Percentiles rank a stretch among this genome's conserved stretches.
phyloP scores from a whole-genome alignment of 2,329 filamentous ascomycete genomes.

The Fusarium pininemorale region DNA sequence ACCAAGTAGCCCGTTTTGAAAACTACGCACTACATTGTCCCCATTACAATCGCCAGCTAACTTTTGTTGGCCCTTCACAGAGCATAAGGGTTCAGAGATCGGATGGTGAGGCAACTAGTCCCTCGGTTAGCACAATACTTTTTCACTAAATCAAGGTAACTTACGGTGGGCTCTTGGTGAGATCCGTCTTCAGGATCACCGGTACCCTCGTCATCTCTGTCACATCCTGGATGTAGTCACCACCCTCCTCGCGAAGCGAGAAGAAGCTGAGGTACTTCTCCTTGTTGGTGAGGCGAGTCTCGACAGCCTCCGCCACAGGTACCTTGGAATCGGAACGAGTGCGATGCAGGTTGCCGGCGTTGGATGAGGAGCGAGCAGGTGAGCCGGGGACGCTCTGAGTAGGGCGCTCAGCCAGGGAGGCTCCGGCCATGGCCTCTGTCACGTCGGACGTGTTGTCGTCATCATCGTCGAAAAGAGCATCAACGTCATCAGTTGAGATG shows the following conservation, averaged over 20 bases:
- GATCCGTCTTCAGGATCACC: slow-evolving; percentile 97
- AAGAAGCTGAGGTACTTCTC: slow-evolving; percentile 96
- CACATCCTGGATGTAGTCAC: slow-evolving; percentile 97
- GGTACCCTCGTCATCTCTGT: slow-evolving; percentile 97
- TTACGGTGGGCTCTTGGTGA: slow-evolving; percentile 99
- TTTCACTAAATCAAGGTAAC: slow-evolving; percentile 54
- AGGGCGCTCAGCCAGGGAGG: slow-evolving; percentile 86
- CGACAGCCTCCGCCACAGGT: slow-evolving; percentile 75
- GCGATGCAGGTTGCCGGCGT: slow-evolving; percentile 77
- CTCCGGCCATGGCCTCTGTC: slow-evolving; percentile 90
- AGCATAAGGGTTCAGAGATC: slow-evolving; percentile 82
- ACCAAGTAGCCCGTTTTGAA: slow-evolving; percentile 7
- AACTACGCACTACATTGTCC: slow-evolving; percentile 16
- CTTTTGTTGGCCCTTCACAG: slow-evolving; percentile 51
- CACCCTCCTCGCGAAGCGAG: slow-evolving; percentile 87
- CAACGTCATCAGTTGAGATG: slow-evolving; percentile 90
- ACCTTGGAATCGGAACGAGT: slow-evolving; percentile 96
- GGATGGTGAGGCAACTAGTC: slow-evolving; percentile 80
- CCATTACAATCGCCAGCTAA: slow-evolving; percentile 12
- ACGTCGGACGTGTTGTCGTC: slow-evolving; percentile 88
- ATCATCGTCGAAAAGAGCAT: slow-evolving; percentile 95
- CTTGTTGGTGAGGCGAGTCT: slow-evolving; percentile 87
- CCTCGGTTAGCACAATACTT: slow-evolving; percentile 34
- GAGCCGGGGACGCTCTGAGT: slow-evolving; percentile 96
- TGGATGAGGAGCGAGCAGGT: slow-evolving; percentile 78